Conservation (phyloP, 129 eudicot genomes). For the Glebionis coronaria region DNA sequence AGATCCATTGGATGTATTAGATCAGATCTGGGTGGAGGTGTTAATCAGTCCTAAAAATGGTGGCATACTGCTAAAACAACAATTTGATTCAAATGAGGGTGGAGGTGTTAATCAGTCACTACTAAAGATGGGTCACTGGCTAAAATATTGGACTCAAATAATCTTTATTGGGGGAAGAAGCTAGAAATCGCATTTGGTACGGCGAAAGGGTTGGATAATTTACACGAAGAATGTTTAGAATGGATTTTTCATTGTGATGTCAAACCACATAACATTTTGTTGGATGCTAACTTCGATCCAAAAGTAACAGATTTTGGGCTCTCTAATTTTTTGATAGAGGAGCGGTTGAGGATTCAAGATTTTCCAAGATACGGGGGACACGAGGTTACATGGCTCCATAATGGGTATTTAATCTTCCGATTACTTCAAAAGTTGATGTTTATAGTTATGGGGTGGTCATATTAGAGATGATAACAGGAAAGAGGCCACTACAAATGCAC, state of each 20-base stretch:
- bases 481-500: conserved; percentile 23
- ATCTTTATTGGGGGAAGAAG: conserved; percentile 42
- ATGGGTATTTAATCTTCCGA: conserved; percentile 43
- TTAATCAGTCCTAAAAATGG: too few relatives aligned
- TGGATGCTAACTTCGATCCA: conserved; percentile 34
- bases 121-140: conserved; percentile 39
- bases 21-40: too few relatives aligned
- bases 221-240: conserved; percentile 65
- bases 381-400: conserved; percentile 73
- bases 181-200: conserved; percentile 46
- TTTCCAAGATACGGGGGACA: conserved; percentile 55
- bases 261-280: conserved; percentile 48
- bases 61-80: too few relatives aligned
- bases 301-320: conserved; percentile 54
- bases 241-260: conserved; percentile 67
- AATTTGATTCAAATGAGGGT: too few relatives aligned
- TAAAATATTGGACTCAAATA: conserved; percentile 9
- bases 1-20: too few relatives aligned
- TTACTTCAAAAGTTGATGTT: conserved; percentile 58
- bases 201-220: conserved; percentile 57
- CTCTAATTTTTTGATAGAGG: conserved; percentile 31
- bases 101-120: too few relatives aligned
- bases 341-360: conserved; percentile 20
- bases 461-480: conserved; percentile 49
- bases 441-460: conserved; percentile 50